Percentiles rank a stretch among this genome's conserved stretches.
phyloP scores from a whole-genome alignment of 106 monocot species.

The Dendrobium chrysotoxum region DNA sequence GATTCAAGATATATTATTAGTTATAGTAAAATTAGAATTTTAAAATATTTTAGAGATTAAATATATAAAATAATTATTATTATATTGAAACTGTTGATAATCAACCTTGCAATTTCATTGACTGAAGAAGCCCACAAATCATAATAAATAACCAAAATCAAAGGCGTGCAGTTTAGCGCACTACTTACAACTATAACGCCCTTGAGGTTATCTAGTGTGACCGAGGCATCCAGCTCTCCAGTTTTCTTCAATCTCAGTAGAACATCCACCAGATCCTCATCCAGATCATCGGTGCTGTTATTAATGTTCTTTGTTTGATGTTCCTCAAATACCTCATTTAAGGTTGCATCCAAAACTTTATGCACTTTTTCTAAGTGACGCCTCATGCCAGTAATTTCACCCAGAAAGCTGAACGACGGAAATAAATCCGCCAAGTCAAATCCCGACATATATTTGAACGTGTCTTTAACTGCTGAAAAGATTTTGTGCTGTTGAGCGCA shows the following conservation, averaged over 20 bases:
- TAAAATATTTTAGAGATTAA: too few species aligned
- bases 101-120: too few species aligned
- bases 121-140: too few species aligned
- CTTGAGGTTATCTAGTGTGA: constrained; percentile 6
- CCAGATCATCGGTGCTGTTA: neutral
- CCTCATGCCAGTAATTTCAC: neutral
- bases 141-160: too few species aligned
- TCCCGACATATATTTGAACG: neutral
- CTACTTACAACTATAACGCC: constrained; percentile 10
- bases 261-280: constrained; percentile 12
- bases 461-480: neutral
- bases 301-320: neutral
- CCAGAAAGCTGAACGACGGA: neutral
- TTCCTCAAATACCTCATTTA: constrained; percentile 13
- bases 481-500: neutral
- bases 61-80: too few species aligned
- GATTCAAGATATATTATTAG: too few species aligned
- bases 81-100: too few species aligned
- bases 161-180: too few species aligned
- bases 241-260: neutral
- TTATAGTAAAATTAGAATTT: too few species aligned
- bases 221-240: neutral
- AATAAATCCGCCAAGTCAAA: constrained; percentile 3
- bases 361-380: neutral
- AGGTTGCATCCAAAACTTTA: neutral